These are phyloP conservation scores for Arabidopsis arenosa DNA, from an alignment of 345 rosid genomes.

Conservation along the genomic window DNA sequence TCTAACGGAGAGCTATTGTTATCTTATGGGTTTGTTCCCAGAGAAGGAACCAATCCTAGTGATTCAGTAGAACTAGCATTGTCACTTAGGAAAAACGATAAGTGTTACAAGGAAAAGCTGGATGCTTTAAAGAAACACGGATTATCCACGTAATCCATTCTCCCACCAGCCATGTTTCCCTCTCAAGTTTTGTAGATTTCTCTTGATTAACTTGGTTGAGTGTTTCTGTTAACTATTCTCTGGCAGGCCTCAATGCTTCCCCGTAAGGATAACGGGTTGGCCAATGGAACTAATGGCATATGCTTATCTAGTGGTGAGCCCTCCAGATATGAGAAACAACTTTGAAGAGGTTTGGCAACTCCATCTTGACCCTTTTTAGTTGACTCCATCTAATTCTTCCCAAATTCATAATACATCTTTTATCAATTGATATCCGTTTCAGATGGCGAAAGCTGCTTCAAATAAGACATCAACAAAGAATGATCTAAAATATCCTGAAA, in stretches of 20 bases:
- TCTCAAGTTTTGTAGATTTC: background rate
- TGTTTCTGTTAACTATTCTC: constrained; percentile 8
- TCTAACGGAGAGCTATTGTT: constrained; percentile 91
- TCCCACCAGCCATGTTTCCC: constrained; percentile 11
- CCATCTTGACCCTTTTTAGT: constrained; percentile 8
- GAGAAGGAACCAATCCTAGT: constrained; percentile 89
- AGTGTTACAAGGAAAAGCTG: constrained; percentile 77
- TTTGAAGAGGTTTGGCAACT: constrained; percentile 76
- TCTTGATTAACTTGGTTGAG: constrained; percentile 13
- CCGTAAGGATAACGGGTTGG: constrained; percentile 89
- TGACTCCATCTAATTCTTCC: constrained; percentile 9
- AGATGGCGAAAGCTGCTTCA: constrained; percentile 97
- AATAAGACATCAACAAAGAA: constrained; percentile 63
- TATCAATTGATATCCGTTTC: constrained; percentile 39
- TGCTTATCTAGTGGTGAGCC: constrained; percentile 86
- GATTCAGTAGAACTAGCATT: constrained; percentile 86
- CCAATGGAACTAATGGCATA: constrained; percentile 90
- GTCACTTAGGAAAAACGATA: constrained; percentile 73
- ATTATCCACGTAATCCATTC: constrained; percentile 63
- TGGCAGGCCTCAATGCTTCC: constrained; percentile 81
- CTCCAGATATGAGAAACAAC: constrained; percentile 73
- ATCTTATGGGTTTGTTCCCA: constrained; percentile 93
- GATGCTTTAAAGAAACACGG: constrained; percentile 82
- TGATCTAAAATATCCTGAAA: constrained; percentile 65
- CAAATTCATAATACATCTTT: background rate